Evolutionary conservation across 73 alveolate species (phyloP).

Genomic region (Urostyla sp.): DNA sequence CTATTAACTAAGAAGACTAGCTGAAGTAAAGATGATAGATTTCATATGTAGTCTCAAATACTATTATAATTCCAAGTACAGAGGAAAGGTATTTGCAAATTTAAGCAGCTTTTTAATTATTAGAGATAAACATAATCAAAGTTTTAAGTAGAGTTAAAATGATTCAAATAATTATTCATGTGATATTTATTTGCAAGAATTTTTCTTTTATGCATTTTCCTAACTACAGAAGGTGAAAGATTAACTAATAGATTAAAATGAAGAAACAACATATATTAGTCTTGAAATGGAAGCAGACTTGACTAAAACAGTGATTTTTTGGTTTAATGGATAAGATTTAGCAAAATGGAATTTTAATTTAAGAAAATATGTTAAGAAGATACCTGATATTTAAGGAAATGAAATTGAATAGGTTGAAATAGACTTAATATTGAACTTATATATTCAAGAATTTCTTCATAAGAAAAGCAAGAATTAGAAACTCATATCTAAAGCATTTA

Average conservation of each 20-base stretch:
- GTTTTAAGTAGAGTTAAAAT: too few relatives aligned
- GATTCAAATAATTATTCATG: constrained; percentile 55
- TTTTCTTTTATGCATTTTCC: constrained; percentile 11
- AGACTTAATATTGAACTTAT: constrained; percentile 44
- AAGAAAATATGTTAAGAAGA: constrained; percentile 44
- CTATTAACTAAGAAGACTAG: constrained; percentile 74
- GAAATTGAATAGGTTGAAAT: constrained; percentile 58
- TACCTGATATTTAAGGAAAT: constrained; percentile 48
- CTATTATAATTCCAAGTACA: constrained; percentile 67
- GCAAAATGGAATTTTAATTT: constrained; percentile 58
- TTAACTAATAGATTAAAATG: constrained; percentile 25
- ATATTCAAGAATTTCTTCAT: constrained; percentile 58
- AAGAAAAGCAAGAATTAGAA: constrained; percentile 56
- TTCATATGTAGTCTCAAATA: constrained; percentile 68
- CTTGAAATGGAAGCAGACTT: constrained; percentile 47
- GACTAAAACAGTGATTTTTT: constrained; percentile 25
- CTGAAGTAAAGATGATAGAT: constrained; percentile 74
- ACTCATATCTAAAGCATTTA: constrained; percentile 53
- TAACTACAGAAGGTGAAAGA: not conserved
- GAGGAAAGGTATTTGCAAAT: constrained; percentile 68
- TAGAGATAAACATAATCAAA: too few relatives aligned
- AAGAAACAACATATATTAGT: constrained; percentile 26
- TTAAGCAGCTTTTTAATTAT: too few relatives aligned
- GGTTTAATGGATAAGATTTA: constrained; percentile 48
- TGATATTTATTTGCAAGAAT: constrained; percentile 65